Conservation (phyloP, 192 early-diverging fungal species). For the Coemansia guatemalensis region DNA sequence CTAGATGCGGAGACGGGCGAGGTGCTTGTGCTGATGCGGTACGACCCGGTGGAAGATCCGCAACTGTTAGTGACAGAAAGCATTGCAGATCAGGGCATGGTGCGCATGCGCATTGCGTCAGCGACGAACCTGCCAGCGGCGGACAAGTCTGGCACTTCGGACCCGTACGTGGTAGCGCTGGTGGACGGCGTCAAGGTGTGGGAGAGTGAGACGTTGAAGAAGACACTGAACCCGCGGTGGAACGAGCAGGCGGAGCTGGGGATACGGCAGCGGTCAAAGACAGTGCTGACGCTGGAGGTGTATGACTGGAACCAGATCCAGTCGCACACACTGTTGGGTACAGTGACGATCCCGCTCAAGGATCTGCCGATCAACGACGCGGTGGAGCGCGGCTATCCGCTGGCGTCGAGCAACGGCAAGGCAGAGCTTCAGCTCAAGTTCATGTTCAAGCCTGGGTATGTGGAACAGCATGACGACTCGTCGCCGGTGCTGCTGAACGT, state of each 20-base stretch:
- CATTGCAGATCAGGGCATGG: conserved; percentile 62
- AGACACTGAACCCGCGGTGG: conserved; percentile 71
- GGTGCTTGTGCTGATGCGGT: conserved; percentile 53
- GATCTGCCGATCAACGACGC: conserved; percentile 56
- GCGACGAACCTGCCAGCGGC: conserved; percentile 64
- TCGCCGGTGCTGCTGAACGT: conserved; percentile 57
- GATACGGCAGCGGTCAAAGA: conserved; percentile 57
- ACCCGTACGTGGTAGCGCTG: conserved; percentile 69
- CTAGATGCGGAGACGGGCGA: conserved; percentile 54
- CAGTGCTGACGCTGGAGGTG: conserved; percentile 62
- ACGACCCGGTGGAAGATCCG: conserved; percentile 49
- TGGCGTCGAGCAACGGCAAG: conserved; percentile 37
- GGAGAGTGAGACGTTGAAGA: conserved; percentile 71
- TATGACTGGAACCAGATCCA: conserved; percentile 82
- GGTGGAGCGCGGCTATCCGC: conserved; percentile 47
- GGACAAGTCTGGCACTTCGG: conserved; percentile 70
- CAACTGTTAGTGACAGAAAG: conserved; percentile 48
- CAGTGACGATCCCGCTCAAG: conserved; percentile 54
- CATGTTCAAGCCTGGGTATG: conserved; percentile 61
- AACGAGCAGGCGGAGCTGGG: conserved; percentile 65
- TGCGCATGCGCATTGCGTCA: conserved; percentile 60
- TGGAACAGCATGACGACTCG: conserved; percentile 57
- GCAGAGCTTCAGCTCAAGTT: conserved; percentile 58
- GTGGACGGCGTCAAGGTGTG: conserved; percentile 65
- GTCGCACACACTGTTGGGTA: conserved; percentile 61